Evolutionary conservation across 2,329 filamentous ascomycete species (phyloP).

Genomic region (Fusarium mangiferae): DNA sequence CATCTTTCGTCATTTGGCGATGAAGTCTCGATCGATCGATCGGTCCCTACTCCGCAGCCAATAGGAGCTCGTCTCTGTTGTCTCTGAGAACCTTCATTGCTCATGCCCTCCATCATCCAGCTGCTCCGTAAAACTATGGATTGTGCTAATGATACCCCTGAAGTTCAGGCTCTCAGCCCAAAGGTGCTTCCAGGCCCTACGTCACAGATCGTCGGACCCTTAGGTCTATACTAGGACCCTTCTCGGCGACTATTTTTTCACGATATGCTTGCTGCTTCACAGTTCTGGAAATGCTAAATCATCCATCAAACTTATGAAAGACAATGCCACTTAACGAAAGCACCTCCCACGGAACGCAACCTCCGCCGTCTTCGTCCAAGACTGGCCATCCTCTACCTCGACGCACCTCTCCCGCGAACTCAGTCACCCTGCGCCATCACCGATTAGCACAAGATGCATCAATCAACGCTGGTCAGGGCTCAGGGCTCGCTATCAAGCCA

Average conservation of each 20-base stretch:
- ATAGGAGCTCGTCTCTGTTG: constrained; percentile 29
- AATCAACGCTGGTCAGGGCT: constrained; percentile 42
- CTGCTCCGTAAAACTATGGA: neutral
- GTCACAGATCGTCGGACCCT: constrained; percentile 36
- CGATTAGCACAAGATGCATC: constrained; percentile 57
- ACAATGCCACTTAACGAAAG: constrained; percentile 45
- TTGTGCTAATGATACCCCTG: constrained; percentile 22
- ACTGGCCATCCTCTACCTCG: constrained; percentile 57
- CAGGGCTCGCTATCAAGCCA: constrained; percentile 30
- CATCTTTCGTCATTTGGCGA: constrained; percentile 42
- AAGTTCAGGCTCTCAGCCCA: constrained; percentile 5
- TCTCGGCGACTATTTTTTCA: neutral
- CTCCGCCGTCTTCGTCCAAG: constrained; percentile 31
- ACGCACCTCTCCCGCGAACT: constrained; percentile 57
- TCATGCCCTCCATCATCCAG: constrained; percentile 5
- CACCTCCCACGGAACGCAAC: constrained; percentile 40
- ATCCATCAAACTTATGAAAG: constrained; percentile 11
- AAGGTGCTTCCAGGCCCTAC: constrained; percentile 34
- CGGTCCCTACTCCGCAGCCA: constrained; percentile 36
- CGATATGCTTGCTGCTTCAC: constrained; percentile 11
- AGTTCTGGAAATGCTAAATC: constrained; percentile 25
- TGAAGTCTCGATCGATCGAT: constrained; percentile 49
- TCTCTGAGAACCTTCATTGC: constrained; percentile 14
- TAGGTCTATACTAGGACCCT: constrained; percentile 10
- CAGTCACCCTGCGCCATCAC: constrained; percentile 60